Evolutionary conservation across 805 yeast species (phyloP).

Genomic region (Candida nitratophila): DNA sequence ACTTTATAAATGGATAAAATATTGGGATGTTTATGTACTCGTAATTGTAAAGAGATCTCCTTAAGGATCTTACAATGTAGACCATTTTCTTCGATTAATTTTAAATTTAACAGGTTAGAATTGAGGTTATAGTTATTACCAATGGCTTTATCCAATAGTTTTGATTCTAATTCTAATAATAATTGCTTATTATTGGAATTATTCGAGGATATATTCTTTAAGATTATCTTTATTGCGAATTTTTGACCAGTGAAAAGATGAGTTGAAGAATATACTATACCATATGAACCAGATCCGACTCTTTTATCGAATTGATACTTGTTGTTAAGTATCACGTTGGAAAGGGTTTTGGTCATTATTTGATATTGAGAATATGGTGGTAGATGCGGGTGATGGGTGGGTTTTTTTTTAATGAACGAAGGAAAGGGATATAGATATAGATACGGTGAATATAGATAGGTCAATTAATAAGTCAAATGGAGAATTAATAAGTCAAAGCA

Average conservation of each 20-base stretch:
- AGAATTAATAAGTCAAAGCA: too few species aligned
- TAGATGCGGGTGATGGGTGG: too few species aligned
- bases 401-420: too few species aligned
- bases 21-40: slow-evolving; percentile 73
- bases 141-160: slow-evolving; percentile 17
- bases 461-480: too few species aligned
- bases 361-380: too few species aligned
- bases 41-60: slow-evolving; percentile 69
- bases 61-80: slow-evolving; percentile 35
- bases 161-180: slow-evolving; percentile 21
- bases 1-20: slow-evolving; percentile 71
- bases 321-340: slow-evolving; percentile 25
- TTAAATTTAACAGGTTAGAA: slow-evolving; percentile 27
- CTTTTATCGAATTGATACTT: slow-evolving; percentile 38
- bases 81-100: slow-evolving; percentile 28
- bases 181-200: slow-evolving; percentile 21
- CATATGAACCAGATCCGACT: slow-evolving; percentile 83
- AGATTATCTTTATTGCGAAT: slow-evolving; percentile 67
- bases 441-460: too few species aligned
- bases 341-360: too few species aligned
- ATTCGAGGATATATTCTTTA: slow-evolving; percentile 34
- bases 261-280: slow-evolving; percentile 65
- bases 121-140: slow-evolving; percentile 18
- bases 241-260: slow-evolving; percentile 42
- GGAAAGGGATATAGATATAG: too few species aligned